Evolutionary conservation across 805 yeast genomes (phyloP), one percentile per base, ranked within the genome.

Genomic region (Metschnikowia chrysomelidarum): DNA sequence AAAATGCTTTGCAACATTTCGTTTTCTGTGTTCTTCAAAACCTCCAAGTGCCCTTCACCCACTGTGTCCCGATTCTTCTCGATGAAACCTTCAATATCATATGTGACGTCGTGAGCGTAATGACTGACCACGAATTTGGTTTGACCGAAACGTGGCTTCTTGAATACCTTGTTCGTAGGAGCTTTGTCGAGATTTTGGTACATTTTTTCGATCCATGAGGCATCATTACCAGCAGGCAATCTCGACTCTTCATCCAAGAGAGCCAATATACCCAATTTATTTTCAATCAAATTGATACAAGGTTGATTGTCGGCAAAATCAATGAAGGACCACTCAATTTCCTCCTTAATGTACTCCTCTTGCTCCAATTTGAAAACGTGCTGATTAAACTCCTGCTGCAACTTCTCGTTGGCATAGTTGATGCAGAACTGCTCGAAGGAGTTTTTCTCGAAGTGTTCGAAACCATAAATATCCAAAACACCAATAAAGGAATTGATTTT

Each of bases 61-160:
- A 91, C 97, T 6, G 98, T 87, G 61, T 91, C 98, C 68, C 98
- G 80, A 58, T 91, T 91, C 69, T 91, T 91, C 66, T 91, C 98
- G 54, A 91, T 86, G 58, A 91, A 91, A 2, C 98, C 98, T 43
- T 87, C 97, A 26, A 83, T 75, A 53, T 88, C 95, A 59, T 91
- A 91, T 24, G 86, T 68, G 25, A 91, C 98, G 54, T 91, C 96
- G 56, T 87, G 76, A 19, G 98, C 98, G 64, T 91, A 91, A 63
- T 91, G 98, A 38, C 85, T 74, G 36, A 91, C 94, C 37, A 91
- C 80, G 47, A 91, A 91, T 47, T 91, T 86, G 30, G 86, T 76
- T 59, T 85, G 88, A 13, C 98, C 97, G 57, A 91, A 87, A 57
- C 98, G 76, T 41, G 98, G 97, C 59, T 87, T 89, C 54, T 87